Percentiles rank a stretch among this genome's conserved stretches.
Evolutionary conservation across 2,329 filamentous ascomycete species (phyloP).

Genomic region (Penicillium capsulatum): DNA sequence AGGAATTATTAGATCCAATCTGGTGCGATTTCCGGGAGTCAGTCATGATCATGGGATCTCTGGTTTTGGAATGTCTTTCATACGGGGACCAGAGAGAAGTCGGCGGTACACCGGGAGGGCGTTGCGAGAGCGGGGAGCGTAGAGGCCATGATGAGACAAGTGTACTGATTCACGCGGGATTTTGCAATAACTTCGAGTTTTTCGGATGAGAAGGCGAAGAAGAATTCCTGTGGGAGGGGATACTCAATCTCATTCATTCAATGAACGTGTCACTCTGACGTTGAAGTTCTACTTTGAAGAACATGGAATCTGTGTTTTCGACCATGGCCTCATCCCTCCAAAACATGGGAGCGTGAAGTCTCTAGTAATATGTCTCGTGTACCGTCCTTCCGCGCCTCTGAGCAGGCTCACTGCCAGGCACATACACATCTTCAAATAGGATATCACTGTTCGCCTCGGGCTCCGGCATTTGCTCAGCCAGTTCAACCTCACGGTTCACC

Average conservation of each 20-base stretch:
- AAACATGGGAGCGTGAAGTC: neutral
- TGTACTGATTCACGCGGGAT: neutral
- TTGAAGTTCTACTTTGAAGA: no score
- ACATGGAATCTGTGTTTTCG: no score
- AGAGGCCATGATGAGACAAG: neutral
- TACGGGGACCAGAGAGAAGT: slow-evolving; percentile 76
- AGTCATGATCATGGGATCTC: no score
- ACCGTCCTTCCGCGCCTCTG: slow-evolving; percentile 79
- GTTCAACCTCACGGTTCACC: slow-evolving; percentile 81
- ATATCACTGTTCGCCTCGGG: slow-evolving; percentile 75
- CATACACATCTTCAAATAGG: slow-evolving; percentile 92
- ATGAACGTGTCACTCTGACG: no score
- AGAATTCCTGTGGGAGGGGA: neutral
- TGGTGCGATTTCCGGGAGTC: slow-evolving; percentile 2
- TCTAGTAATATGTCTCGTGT: slow-evolving; percentile 80
- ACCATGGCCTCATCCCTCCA: neutral
- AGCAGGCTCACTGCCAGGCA: slow-evolving; percentile 73
- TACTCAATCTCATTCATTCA: no score
- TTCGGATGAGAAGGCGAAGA: neutral
- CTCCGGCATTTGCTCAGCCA: slow-evolving; percentile 77
- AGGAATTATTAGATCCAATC: slow-evolving; percentile 68
- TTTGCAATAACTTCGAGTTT: neutral
- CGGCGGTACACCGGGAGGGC: slow-evolving; percentile 69
- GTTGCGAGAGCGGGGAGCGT: slow-evolving; percentile 41
- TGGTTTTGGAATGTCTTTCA: neutral